Base-by-base conservation (phyloP, 805 yeast genomes). In the Peterozyma xylosa region DNA sequence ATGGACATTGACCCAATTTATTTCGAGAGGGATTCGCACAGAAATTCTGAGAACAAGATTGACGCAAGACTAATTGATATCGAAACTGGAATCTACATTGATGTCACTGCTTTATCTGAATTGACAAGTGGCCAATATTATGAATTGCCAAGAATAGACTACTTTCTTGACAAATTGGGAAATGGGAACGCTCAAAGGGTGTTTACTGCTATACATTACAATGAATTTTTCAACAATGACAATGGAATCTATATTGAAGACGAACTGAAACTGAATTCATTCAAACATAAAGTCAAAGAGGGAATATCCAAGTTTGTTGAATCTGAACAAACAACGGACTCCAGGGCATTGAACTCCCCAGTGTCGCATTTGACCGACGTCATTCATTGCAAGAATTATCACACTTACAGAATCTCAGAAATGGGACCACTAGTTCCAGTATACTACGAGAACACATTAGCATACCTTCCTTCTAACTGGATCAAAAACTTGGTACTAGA, bases 61-160 rank as follows among this genome's bases (percentile, higher is more conserved):
- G 64, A 60, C 51, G 60, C 74, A 7, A 55, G 80, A 39, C 71
- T 71, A 51, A 71, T 74, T 41, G 79, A 74, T 50, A 56, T 68
- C 10, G 69, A 67, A 43, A 64, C 74, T 11, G 78, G 79, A 5
- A 58, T 70, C 42, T 74, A 71, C 48, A 69, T 74, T 42, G 80
- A 74, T 50, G 64, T 74, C 33, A 70, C 78, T 4, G 78, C 68
- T 1, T 38, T 60, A 9, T 37, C 44, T 9, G 55, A 63, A 70
- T 27, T 56, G 42, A 43, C 38, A 21, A 37, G 42, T 40, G 47
- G 46, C 15, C 33, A 37, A 27, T 32, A 41, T 33, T 44, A 39
- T 35, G 43, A 44, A 30, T 44, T 44, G 41, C 43, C 36, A 18
- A 43, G 40, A 15, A 37, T 39, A 32, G 32, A 18, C 16, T 30